Evolutionary conservation across 306 rosid species (phyloP).

Genomic region (Lathyrus tuberosus): DNA sequence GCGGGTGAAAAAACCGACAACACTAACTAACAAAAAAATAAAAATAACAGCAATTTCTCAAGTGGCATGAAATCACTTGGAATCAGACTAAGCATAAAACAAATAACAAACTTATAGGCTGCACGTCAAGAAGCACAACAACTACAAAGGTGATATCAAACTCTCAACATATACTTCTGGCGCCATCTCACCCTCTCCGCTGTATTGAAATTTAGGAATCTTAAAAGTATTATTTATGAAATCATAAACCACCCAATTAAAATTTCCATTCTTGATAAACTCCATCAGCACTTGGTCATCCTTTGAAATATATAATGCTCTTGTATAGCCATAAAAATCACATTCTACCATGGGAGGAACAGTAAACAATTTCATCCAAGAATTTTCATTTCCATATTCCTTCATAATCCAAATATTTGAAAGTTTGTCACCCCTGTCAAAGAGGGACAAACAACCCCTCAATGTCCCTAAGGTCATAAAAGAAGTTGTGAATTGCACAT

Average conservation of each 20-base stretch:
- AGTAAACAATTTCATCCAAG: background rate
- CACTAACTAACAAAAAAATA: too few relatives aligned
- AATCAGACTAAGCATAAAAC: too few relatives aligned
- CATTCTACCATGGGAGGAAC: background rate
- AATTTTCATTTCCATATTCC: background rate
- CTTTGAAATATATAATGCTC: too few relatives aligned
- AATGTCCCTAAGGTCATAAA: background rate
- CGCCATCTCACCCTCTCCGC: background rate
- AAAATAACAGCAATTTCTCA: too few relatives aligned
- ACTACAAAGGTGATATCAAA: background rate
- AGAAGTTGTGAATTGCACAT: too few relatives aligned
- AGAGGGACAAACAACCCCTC: background rate
- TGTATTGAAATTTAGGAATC: background rate
- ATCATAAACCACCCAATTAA: background rate
- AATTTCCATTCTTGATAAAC: background rate
- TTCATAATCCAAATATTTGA: background rate
- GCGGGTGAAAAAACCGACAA: too few relatives aligned
- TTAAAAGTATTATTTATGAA: background rate
- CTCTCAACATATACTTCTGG: background rate
- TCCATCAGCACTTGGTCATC: background rate
- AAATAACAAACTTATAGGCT: background rate
- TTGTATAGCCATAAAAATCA: background rate
- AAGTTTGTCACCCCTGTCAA: rapidly evolving
- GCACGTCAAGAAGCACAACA: background rate
- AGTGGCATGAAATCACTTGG: too few relatives aligned